Percentiles rank a stretch among this genome's conserved stretches.
Conservation (phyloP, 768 basidiomycete genomes). For the Trametes cingulata region DNA sequence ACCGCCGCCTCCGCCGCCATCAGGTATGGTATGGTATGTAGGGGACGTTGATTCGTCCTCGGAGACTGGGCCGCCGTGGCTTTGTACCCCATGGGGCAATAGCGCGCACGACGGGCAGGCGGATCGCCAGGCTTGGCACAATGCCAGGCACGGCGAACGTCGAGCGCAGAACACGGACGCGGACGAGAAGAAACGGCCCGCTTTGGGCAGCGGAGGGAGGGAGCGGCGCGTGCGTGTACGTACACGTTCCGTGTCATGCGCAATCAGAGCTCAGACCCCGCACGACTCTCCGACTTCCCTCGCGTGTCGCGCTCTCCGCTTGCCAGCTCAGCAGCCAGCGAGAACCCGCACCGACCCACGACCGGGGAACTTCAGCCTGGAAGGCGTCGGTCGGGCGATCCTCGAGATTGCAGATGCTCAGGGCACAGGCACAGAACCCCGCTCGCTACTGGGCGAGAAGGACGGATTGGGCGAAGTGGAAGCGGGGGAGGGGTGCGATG, state of each 20-base stretch:
- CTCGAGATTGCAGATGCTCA: neutral
- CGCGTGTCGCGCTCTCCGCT: neutral
- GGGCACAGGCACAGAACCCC: no score
- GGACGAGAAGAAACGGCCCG: neutral
- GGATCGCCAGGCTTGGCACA: neutral
- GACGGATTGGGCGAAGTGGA: no score
- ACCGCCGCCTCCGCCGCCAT: no score
- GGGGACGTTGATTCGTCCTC: no score
- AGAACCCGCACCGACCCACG: neutral
- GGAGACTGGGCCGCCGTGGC: neutral
- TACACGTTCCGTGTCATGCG: neutral
- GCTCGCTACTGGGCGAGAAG: no score
- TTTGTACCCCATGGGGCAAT: neutral
- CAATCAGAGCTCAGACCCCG: neutral
- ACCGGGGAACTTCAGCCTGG: no score
- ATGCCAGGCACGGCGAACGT: constrained; percentile 10
- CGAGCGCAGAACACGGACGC: no score
- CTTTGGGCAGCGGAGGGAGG: neutral
- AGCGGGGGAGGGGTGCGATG: no score
- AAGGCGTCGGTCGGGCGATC: no score
- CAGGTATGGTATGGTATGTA: no score
- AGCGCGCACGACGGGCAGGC: neutral
- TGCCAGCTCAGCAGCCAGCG: neutral
- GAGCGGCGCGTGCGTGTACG: neutral
- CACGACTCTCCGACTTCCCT: neutral